Evolutionary conservation across 371 early-diverging fungal species (phyloP).

Genomic region (Mucor plumbeus): DNA sequence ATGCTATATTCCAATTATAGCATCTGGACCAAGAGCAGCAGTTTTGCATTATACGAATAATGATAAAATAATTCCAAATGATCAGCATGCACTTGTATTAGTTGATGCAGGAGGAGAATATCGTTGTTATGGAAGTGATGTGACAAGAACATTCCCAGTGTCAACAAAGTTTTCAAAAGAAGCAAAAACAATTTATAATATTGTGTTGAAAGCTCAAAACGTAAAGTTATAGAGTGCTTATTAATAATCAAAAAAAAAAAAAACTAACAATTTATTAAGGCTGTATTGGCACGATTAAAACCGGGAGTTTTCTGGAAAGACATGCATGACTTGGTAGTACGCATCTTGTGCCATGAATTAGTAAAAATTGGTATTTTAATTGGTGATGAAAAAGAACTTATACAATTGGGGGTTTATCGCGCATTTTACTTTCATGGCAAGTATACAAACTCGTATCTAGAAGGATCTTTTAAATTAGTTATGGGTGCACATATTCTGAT

Average conservation of each 20-base stretch:
- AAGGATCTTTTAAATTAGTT: slow-evolving; percentile 1
- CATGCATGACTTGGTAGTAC: slow-evolving; percentile 80
- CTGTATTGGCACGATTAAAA: slow-evolving; percentile 60
- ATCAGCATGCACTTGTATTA: slow-evolving; percentile 62
- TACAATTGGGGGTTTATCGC: slow-evolving; percentile 65
- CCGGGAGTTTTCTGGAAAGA: slow-evolving; percentile 86
- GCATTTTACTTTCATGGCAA: slow-evolving; percentile 89
- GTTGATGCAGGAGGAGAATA: slow-evolving; percentile 90
- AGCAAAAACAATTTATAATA: slow-evolving; percentile 78
- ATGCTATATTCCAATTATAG: slow-evolving; percentile 59
- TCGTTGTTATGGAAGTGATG: slow-evolving; percentile 85
- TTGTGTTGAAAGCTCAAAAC: slow-evolving; percentile 85
- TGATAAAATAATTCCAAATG: slow-evolving; percentile 30
- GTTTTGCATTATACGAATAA: slow-evolving; percentile 56
- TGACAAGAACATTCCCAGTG: slow-evolving; percentile 89
- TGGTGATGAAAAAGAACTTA: slow-evolving; percentile 62
- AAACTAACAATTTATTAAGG: slow-evolving; percentile 1
- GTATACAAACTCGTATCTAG: slow-evolving; percentile 16
- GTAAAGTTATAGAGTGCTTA: slow-evolving; percentile 21
- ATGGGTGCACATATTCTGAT: neutral
- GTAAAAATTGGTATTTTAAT: slow-evolving; percentile 67
- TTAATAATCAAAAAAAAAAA: too few species aligned
- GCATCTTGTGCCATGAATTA: slow-evolving; percentile 71
- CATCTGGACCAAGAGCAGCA: slow-evolving; percentile 48
- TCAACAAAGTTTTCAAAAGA: slow-evolving; percentile 76